These are phyloP conservation scores for Cordyceps pruinosa DNA, from an alignment of 2,329 filamentous ascomycete genomes.

Conservation along the genomic window DNA sequence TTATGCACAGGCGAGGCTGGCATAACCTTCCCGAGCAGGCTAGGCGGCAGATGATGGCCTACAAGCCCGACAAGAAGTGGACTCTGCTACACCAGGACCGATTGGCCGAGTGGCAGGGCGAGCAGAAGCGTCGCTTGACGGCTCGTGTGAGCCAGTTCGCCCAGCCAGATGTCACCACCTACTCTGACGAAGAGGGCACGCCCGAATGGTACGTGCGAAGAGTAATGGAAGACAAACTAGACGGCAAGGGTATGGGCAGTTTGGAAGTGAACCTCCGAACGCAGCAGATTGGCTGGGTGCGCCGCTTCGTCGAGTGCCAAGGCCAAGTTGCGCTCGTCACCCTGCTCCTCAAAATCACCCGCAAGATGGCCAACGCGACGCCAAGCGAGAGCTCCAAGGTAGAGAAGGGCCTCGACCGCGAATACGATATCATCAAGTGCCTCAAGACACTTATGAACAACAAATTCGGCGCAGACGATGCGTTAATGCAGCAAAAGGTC, in stretches of 20 bases:
- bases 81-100: conserved; percentile 93
- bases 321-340: conserved; percentile 95
- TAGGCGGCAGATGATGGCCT: conserved; percentile 89
- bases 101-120: conserved; percentile 86
- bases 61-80: conserved; percentile 94
- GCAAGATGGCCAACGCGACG: conserved; percentile 70
- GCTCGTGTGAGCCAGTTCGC: conserved; percentile 65
- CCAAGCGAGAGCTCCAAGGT: conserved; percentile 49
- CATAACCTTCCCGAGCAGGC: conserved; percentile 95
- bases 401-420: conserved; percentile 79
- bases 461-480: conserved; percentile 97
- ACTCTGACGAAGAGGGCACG: conserved; percentile 88
- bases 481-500: conserved; percentile 81
- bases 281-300: conserved; percentile 96
- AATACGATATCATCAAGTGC: conserved; percentile 97
- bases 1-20: conserved; percentile 98
- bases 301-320: conserved; percentile 92
- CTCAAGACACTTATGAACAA: conserved; percentile 98
- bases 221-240: conserved; percentile 92
- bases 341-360: conserved; percentile 87
- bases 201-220: conserved; percentile 98
- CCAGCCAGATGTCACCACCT: conserved; percentile 61
- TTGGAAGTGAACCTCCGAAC: conserved; percentile 91
- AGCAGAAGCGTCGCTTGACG: conserved; percentile 79
- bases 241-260: conserved; percentile 84